Evolutionary conservation across 2,329 filamentous ascomycete species (phyloP), one percentile per base, ranked within the genome.

Genomic region (Pseudocercospora cruenta): DNA sequence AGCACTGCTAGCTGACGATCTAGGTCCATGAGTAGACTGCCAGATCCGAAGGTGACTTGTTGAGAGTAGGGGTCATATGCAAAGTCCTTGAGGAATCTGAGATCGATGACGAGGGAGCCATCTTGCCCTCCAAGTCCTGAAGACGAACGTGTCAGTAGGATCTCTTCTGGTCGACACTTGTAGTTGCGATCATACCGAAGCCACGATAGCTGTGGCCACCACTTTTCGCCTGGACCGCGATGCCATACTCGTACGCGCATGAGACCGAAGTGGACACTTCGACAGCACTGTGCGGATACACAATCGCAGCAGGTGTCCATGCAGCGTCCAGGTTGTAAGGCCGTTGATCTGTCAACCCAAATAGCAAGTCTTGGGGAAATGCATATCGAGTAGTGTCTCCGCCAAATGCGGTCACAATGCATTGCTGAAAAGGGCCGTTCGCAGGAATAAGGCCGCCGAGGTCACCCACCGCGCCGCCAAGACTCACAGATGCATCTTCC

Each of bases 121-220:
- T 70, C 58, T 19, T 58, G 43, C 16, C 68, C 66, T n/a, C 68
- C 68, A 22, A 65, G 63, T 2, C 68, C 66, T 70, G 22, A 19
- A 22, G n/a, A 31, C 14, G 12, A 3, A 33, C 14, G 8, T 14
- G 58, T 54, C 19, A 36, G 12, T 8, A 47, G 16, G n/a, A 6
- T 49, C 22, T 14, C 24, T 31, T 31, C 10, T 26, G n/a, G 3
- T 4, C 2, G 10, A 33, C 24, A 19, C 10, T 19, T 21, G 1
- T 43, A 21, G 5, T 16, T 22, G 28, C 21, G 24, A 28, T 45
- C 63, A 19, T 57, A 66, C 65, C 65, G 47, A 65, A 66, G 49
- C 69, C 69, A 28, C 53, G 4, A 55, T 69, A 71, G 47, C 49
- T 64, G 36, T 71, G 69, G 7, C 69, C 69, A 16, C 69, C 69